These are phyloP conservation scores for Colletotrichum chlorophyti DNA, from an alignment of 2,329 filamentous ascomycete species.

Conservation along the genomic window DNA sequence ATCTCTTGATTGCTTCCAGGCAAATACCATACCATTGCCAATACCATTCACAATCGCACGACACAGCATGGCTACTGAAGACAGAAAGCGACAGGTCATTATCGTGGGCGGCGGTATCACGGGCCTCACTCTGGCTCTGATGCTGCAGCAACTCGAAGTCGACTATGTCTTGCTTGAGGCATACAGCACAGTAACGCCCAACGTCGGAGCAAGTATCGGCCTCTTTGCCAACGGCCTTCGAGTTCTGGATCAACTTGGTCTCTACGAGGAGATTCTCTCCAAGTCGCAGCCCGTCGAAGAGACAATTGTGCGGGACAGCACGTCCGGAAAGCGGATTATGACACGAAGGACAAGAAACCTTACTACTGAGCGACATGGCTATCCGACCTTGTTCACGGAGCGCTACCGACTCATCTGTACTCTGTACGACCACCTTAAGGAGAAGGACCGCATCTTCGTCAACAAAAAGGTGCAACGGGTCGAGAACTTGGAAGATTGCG, in stretches of 20 bases:
- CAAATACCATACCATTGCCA: too few species aligned
- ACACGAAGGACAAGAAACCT: not conserved
- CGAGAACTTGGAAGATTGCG: conserved; percentile 12
- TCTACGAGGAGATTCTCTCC: conserved; percentile 31
- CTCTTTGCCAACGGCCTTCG: conserved; percentile 48
- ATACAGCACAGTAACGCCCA: conserved; percentile 47
- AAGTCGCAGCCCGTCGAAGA: not conserved
- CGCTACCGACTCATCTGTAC: conserved; percentile 41
- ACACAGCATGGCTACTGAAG: conserved; percentile 1
- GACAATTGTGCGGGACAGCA: conserved; percentile 1
- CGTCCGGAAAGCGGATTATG: conserved; percentile 17
- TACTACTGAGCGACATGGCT: conserved; percentile 34
- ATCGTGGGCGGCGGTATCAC: conserved; percentile 34
- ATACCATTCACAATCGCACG: not conserved
- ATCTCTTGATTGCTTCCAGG: too few species aligned
- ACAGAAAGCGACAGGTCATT: conserved; percentile 26
- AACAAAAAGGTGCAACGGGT: conserved; percentile 28
- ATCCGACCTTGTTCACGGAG: conserved; percentile 43
- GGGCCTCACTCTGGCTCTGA: conserved; percentile 34
- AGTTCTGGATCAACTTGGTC: conserved; percentile 58
- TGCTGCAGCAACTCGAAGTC: conserved; percentile 51
- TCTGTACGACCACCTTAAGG: conserved; percentile 40
- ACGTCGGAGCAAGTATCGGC: conserved; percentile 55
- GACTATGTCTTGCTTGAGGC: conserved; percentile 58
- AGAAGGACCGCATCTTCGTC: conserved; percentile 34